Base-by-base conservation (phyloP, 2,329 filamentous ascomycete genomes). In the Aspergillus sp. region DNA sequence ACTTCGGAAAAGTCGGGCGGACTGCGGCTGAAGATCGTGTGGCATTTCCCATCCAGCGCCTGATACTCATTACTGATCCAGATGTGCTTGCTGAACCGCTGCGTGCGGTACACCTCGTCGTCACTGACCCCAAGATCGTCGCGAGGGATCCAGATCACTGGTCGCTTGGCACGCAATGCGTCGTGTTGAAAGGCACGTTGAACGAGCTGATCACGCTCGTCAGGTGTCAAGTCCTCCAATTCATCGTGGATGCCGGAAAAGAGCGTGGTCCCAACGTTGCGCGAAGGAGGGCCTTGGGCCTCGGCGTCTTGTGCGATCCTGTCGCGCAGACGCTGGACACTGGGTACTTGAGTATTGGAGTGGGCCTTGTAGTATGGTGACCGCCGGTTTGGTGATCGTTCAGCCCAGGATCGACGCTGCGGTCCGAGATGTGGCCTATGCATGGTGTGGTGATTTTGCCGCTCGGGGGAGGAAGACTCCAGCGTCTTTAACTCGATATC, bases 51-150 rank as follows among this genome's bases (percentile, higher is more conserved):
- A 78, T 97, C 92, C 67, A 98, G 80, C 8, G 91, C 90, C 19
- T 94, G 92, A 60, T 92, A 92, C 73, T 96, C 90, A 75, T 97
- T 97, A 69, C 91, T 96, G 72, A 98, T 92, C 90, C 92, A 96
- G 55, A 98, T 90, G 65, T 83, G 82, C 61, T 90, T 86, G 71
- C 89, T 94, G 73, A 92, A 90, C 51, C 83, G 82, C 65, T 88
- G 84, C 6, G 92, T 96, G 38, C 90, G 83, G 70, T 83, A 83
- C 48, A 98, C 89, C 79, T 99, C 95, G 67, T 98, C 94, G 68
- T 96, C 92, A 66, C 90, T 92, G 59, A 99, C 86, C 5, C 95
- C 95, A 5, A 98, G 77, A 66, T 95, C 90, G 71, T 99, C 95
- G 10, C 89, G 86, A 0, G 95, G 95, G 48, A 99, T 91, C 95